Conservation (phyloP, 2,329 filamentous ascomycete species). For the Drechslerella dactyloides region DNA sequence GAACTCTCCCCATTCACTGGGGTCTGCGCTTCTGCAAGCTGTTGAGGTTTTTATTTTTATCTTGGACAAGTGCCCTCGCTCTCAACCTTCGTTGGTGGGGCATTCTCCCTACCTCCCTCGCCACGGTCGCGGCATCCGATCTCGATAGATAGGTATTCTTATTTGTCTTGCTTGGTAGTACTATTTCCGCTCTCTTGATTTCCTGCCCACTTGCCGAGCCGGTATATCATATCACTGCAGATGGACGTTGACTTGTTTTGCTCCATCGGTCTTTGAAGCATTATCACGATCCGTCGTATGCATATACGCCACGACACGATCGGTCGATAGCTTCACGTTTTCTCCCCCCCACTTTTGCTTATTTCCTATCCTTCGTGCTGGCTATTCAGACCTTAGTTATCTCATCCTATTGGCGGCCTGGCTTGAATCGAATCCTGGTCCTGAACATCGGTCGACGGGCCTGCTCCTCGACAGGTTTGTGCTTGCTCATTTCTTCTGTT, state of each 20-base stretch:
- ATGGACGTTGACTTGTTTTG: constrained; percentile 16
- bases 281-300: no score
- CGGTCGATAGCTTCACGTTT: constrained; percentile 27
- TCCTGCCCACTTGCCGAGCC: neutral
- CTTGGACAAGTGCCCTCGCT: neutral
- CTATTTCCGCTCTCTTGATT: neutral
- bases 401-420: constrained; percentile 46
- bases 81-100: constrained; percentile 47
- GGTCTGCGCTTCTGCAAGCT: neutral
- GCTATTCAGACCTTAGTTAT: constrained; percentile 6
- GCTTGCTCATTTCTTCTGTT: constrained; percentile 15
- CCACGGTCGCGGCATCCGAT: constrained; percentile 50
- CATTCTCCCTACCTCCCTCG: constrained; percentile 35
- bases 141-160: constrained; percentile 27
- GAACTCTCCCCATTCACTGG: neutral
- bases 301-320: no score
- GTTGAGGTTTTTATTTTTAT: neutral
- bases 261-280: constrained; percentile 47
- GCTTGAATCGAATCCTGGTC: constrained; percentile 15
- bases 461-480: constrained; percentile 41
- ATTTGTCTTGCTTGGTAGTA: neutral
- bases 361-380: constrained; percentile 28
- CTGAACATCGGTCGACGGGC: constrained; percentile 8
- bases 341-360: constrained; percentile 48
- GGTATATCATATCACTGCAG: neutral